A percentile compares a stretch with the other conserved stretches of the same genome.
These are phyloP conservation scores for Vitis hybrid DNA, from an alignment of 177 flowering plant genomes.

Conservation along the genomic window DNA sequence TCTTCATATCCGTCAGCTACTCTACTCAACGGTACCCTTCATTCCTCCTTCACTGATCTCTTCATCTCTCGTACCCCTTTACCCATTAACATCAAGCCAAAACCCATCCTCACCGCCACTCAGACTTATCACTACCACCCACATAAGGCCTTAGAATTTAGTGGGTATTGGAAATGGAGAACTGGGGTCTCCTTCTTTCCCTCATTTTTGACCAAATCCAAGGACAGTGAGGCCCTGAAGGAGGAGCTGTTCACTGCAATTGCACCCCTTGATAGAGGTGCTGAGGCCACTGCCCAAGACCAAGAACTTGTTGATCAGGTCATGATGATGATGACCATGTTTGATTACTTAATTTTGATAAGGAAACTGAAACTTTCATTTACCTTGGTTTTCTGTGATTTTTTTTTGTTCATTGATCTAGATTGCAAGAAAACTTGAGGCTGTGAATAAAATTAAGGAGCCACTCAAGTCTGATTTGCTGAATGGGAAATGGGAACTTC, in stretches of 20 bases:
- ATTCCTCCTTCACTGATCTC: too few relatives aligned
- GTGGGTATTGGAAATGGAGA: constrained; percentile 7
- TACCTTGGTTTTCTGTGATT: too few relatives aligned
- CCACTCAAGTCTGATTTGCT: constrained; percentile 54
- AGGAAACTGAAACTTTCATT: too few relatives aligned
- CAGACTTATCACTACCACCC: too few relatives aligned
- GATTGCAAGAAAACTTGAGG: constrained; percentile 53
- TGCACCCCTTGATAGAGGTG: constrained; percentile 29
- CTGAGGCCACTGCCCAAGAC: constrained; percentile 23
- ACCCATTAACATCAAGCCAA: too few relatives aligned
- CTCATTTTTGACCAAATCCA: constrained; percentile 8
- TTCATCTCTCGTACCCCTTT: too few relatives aligned
- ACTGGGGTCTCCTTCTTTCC: constrained; percentile 19
- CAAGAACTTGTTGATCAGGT: constrained; percentile 28
- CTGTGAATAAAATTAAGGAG: constrained; percentile 42
- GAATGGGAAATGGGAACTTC: constrained; percentile 64
- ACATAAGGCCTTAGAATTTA: too few relatives aligned
- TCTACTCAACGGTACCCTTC: too few relatives aligned
- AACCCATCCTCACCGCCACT: too few relatives aligned
- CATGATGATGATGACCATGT: too few relatives aligned
- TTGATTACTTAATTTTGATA: too few relatives aligned
- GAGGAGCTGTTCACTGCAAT: constrained; percentile 24
- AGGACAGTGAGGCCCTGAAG: constrained; percentile 17
- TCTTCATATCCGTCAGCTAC: too few relatives aligned
- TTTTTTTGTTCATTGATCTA: constrained; percentile 12